Conservation (phyloP, 1,284 basidiomycete species). For the Boletus albobrunnescens region DNA sequence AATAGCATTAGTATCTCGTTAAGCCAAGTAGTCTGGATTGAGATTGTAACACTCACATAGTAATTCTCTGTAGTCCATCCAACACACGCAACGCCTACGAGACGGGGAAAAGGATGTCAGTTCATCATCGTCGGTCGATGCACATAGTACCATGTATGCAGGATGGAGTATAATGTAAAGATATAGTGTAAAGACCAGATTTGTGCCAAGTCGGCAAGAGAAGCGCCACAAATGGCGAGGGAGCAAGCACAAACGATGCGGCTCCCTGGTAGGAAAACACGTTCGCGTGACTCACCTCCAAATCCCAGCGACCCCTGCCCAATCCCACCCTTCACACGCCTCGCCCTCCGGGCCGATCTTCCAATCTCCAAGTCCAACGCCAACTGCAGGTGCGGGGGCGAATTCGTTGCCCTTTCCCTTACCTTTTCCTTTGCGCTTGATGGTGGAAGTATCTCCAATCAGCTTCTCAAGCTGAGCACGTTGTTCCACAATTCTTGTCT, state of each 20-base stretch:
- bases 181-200: neutral
- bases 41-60: slow-evolving; percentile 37
- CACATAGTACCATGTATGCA: too few relatives aligned
- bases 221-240: neutral
- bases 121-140: neutral
- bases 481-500: slow-evolving; percentile 12
- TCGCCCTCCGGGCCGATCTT: slow-evolving; percentile 19
- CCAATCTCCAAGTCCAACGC: slow-evolving; percentile 1
- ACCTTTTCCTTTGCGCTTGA: slow-evolving; percentile 15
- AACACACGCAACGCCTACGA: slow-evolving; percentile 50
- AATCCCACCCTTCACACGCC: slow-evolving; percentile 48
- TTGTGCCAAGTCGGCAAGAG: neutral
- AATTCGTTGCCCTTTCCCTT: neutral
- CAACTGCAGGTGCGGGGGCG: neutral
- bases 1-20: slow-evolving; percentile 5
- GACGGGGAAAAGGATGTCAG: slow-evolving; percentile 7
- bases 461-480: slow-evolving; percentile 14
- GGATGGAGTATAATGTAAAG: too few relatives aligned
- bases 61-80: slow-evolving; percentile 55
- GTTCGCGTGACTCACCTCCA: slow-evolving; percentile 44
- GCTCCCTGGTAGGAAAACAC: neutral
- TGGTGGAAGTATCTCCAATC: neutral
- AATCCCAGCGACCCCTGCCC: slow-evolving; percentile 53
- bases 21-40: neutral
- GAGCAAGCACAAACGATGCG: too few relatives aligned